A percentile compares a stretch with the other conserved stretches of the same genome.
Evolutionary conservation across 495 filamentous ascomycete genomes (phyloP).

Genomic region (Acidomyces sp.): DNA sequence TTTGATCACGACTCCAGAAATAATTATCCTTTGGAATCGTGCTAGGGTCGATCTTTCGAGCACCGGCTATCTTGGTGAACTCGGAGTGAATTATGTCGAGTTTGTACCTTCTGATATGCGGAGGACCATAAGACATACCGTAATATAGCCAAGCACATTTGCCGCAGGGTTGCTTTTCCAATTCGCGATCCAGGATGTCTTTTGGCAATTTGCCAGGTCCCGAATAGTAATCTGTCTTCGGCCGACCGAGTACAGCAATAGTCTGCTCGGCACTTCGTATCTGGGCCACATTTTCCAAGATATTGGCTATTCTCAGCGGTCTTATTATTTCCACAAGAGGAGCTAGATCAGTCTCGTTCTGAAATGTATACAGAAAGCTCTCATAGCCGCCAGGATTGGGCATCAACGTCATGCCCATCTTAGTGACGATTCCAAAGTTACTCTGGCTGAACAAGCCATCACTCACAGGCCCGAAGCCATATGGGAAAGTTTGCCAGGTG

Average conservation of each 20-base stretch:
- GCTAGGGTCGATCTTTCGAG: background rate
- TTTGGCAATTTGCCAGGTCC: constrained; percentile 30
- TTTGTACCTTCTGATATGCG: constrained; percentile 32
- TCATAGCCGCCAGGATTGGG: constrained; percentile 38
- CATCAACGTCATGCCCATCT: constrained; percentile 48
- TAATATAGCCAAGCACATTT: constrained; percentile 41
- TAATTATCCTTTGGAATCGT: constrained; percentile 17
- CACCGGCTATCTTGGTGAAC: constrained; percentile 2
- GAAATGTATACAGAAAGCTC: constrained; percentile 40
- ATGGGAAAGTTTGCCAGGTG: constrained; percentile 40
- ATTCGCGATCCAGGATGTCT: constrained; percentile 16
- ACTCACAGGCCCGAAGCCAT: constrained; percentile 42
- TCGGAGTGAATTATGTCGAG: constrained; percentile 33
- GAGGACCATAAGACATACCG: constrained; percentile 39
- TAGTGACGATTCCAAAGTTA: constrained; percentile 45
- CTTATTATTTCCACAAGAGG: constrained; percentile 41
- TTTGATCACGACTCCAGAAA: constrained; percentile 20
- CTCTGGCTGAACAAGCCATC: constrained; percentile 48
- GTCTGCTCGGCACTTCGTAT: constrained; percentile 37
- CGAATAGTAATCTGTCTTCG: constrained; percentile 32
- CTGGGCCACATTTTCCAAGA: constrained; percentile 41
- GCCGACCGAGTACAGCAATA: constrained; percentile 32
- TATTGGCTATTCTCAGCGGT: constrained; percentile 34
- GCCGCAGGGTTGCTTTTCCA: constrained; percentile 18
- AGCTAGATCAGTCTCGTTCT: constrained; percentile 38